Conservation (phyloP, 2,329 filamentous ascomycete genomes). For the Berkeleyomyces rouxiae region DNA sequence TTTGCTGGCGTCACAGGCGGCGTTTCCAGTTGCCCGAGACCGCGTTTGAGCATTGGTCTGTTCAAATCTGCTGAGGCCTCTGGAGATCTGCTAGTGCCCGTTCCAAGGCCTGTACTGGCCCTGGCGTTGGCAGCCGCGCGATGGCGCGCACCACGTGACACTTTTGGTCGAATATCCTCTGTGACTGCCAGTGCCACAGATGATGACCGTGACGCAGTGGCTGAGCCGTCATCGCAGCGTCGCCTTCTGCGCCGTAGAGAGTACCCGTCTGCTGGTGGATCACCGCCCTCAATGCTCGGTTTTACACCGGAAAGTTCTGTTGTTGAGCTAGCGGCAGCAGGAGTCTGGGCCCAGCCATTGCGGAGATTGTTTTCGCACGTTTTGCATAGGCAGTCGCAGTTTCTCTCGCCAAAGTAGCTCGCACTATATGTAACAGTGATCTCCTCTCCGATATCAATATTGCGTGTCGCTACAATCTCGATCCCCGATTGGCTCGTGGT, state of each 20-base stretch:
- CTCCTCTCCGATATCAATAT: slow-evolving; percentile 78
- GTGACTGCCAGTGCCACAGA: slow-evolving; percentile 27
- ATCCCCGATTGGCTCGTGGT: slow-evolving; percentile 76
- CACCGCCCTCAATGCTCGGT: slow-evolving; percentile 36
- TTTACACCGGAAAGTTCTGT: slow-evolving; percentile 20
- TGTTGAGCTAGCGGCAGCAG: slow-evolving; percentile 24
- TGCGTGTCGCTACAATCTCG: slow-evolving; percentile 67
- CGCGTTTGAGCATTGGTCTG: slow-evolving; percentile 11
- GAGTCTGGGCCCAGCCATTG: slow-evolving; percentile 65
- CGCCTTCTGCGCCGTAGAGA: slow-evolving; percentile 36
- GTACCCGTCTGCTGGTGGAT: slow-evolving; percentile 30
- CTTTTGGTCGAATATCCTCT: slow-evolving; percentile 36
- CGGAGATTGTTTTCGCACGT: slow-evolving; percentile 60
- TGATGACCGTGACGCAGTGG: slow-evolving; percentile 35
- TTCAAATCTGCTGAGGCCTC: not conserved
- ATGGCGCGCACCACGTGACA: slow-evolving; percentile 18
- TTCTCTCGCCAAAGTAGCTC: slow-evolving; percentile 87
- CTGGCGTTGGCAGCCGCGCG: not conserved
- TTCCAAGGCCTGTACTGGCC: not conserved
- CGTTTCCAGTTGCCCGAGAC: not conserved
- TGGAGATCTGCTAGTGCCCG: not conserved
- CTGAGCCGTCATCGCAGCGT: slow-evolving; percentile 28
- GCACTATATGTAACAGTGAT: slow-evolving; percentile 94
- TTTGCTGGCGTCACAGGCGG: slow-evolving; percentile 8
- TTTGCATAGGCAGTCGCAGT: slow-evolving; percentile 83